Evolutionary conservation across 768 basidiomycete species (phyloP).

Genomic region (Collybiopsis confluens): DNA sequence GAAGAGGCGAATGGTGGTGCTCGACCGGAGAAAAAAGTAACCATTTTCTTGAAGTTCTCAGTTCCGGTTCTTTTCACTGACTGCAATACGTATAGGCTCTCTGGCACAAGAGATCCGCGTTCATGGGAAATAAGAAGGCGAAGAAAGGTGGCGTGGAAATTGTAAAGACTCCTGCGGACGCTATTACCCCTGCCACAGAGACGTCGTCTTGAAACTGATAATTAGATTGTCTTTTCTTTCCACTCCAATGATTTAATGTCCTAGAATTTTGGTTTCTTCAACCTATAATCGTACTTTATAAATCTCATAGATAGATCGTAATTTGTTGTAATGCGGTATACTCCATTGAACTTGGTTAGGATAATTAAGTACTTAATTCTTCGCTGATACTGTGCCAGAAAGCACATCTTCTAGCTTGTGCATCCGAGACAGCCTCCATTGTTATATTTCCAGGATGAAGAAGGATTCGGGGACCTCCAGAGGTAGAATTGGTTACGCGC

Average conservation of each 20-base stretch:
- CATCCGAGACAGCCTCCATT: slow-evolving; percentile 5
- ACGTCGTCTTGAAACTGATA: not conserved
- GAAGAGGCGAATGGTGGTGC: slow-evolving; percentile 8
- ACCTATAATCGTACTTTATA: no score
- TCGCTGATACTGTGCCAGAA: slow-evolving; percentile 10
- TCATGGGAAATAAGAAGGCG: slow-evolving; percentile 1
- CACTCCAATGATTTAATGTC: no score
- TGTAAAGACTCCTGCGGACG: slow-evolving; percentile 6
- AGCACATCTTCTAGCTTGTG: slow-evolving; percentile 5
- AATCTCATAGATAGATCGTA: no score
- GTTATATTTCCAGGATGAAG: slow-evolving; percentile 6
- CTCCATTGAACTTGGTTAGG: no score
- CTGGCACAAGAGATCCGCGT: slow-evolving; percentile 1
- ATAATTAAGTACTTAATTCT: slow-evolving; percentile 5
- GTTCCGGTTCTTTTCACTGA: not conserved
- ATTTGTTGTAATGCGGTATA: no score
- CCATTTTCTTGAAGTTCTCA: not conserved
- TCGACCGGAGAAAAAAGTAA: not conserved
- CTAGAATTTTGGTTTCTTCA: no score
- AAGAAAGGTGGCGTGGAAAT: slow-evolving; percentile 4
- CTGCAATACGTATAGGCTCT: not conserved
- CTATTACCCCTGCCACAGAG: not conserved
- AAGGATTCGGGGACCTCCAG: slow-evolving; percentile 7
- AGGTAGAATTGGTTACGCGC: not conserved
- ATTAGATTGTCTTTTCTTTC: not conserved